A percentile compares a stretch with the other conserved stretches of the same genome.
These are phyloP conservation scores for Filobasidium floriforme DNA, from an alignment of 768 basidiomycete genomes.

Conservation along the genomic window DNA sequence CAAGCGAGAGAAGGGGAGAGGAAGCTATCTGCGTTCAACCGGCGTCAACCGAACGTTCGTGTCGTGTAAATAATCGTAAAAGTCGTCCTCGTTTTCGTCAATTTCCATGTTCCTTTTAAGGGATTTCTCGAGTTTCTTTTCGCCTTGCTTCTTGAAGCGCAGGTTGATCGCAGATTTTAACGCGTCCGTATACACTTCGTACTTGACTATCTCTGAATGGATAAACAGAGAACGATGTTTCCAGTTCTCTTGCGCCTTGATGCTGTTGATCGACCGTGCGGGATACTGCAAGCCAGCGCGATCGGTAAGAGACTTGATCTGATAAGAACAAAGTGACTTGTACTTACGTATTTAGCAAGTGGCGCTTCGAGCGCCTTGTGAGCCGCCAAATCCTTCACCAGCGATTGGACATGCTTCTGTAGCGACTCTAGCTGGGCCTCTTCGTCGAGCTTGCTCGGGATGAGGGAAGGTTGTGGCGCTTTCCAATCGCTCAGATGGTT, in stretches of 20 bases:
- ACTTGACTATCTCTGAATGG: conserved; percentile 87
- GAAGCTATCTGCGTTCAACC: background rate
- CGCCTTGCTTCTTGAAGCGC: conserved; percentile 79
- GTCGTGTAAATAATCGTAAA: conserved; percentile 11
- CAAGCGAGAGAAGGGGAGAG: too few relatives aligned
- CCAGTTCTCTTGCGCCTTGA: conserved; percentile 82
- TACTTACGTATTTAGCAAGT: conserved; percentile 67
- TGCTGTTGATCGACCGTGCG: conserved; percentile 62
- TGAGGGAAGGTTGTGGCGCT: conserved; percentile 71
- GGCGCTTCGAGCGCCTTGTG: conserved; percentile 78
- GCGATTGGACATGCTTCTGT: conserved; percentile 63
- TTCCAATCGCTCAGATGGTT: conserved; percentile 89
- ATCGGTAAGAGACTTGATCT: background rate
- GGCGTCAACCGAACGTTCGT: background rate
- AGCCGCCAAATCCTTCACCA: conserved; percentile 69
- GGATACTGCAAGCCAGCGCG: conserved; percentile 56
- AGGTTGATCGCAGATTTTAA: conserved; percentile 73
- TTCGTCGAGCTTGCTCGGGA: conserved; percentile 80
- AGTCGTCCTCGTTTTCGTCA: conserved; percentile 15
- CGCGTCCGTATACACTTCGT: conserved; percentile 88
- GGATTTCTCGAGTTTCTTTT: conserved; percentile 60
- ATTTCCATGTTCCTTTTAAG: conserved; percentile 2
- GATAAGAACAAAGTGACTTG: background rate
- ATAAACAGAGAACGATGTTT: conserved; percentile 83
- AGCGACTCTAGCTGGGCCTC: conserved; percentile 86